These are phyloP conservation scores for Penicillium sp. DNA, from an alignment of 2,329 filamentous ascomycete species.

Conservation along the genomic window DNA sequence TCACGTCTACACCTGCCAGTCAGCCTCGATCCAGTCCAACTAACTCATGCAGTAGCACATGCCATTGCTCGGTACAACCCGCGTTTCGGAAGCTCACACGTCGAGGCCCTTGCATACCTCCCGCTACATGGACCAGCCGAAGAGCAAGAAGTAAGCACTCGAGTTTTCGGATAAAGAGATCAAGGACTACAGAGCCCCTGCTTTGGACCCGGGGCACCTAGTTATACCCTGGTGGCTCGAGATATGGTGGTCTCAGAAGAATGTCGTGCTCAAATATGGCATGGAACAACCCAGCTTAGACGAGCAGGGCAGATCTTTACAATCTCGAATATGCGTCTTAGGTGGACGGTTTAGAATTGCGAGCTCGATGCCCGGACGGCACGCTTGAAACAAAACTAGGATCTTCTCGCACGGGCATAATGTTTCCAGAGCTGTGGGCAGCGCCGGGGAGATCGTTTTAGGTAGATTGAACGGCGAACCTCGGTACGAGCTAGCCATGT, in stretches of 20 bases:
- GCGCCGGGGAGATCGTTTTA: not conserved
- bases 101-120: not conserved
- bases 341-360: too few relatives aligned
- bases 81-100: not conserved
- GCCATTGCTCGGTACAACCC: not conserved
- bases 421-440: not conserved
- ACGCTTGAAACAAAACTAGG: not conserved
- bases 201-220: not conserved
- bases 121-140: not conserved
- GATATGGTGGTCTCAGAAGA: not conserved
- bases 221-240: not conserved
- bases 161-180: too few relatives aligned
- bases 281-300: not conserved
- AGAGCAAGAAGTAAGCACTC: too few relatives aligned
- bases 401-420: not conserved
- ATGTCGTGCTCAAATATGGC: not conserved
- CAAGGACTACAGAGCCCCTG: not conserved
- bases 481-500: not conserved
- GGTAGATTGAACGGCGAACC: not conserved
- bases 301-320: too few relatives aligned
- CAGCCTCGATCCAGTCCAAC: not conserved
- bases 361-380: not conserved
- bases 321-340: too few relatives aligned
- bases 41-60: not conserved
- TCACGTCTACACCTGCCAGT: not conserved